phyloP scores from a whole-genome alignment of 176 grass and related monocot species.

The Oryza nivara region DNA sequence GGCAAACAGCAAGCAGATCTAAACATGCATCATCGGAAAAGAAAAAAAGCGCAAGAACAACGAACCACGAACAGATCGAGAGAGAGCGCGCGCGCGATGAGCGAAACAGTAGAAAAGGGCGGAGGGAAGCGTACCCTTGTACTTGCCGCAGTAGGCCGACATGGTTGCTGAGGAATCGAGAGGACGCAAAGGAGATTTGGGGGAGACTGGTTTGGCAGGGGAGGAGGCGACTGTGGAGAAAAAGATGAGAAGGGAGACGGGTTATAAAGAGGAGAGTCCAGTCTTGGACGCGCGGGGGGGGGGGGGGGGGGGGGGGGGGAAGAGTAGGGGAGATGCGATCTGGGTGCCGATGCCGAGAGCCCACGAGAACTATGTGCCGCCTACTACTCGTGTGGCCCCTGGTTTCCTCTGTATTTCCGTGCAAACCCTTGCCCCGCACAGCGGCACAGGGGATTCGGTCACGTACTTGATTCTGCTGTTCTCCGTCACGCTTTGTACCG shows the following conservation, averaged over 20 bases:
- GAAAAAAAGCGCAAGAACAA: not conserved
- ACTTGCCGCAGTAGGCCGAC: slow-evolving; percentile 89
- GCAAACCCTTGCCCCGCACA: not conserved
- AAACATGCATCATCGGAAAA: not conserved
- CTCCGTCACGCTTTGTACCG: too few relatives aligned
- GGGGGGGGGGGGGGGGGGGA: slow-evolving; percentile 36
- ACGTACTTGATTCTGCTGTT: not conserved
- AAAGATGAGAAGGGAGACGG: not conserved
- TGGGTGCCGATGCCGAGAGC: not conserved
- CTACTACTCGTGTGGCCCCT: not conserved
- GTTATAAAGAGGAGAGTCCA: slow-evolving; percentile 32
- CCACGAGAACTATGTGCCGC: slow-evolving; percentile 30
- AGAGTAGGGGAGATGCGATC: slow-evolving; percentile 42
- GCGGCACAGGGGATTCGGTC: too few relatives aligned
- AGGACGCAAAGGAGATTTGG: not conserved
- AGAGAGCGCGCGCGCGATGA: not conserved
- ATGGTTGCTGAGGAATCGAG: slow-evolving; percentile 36
- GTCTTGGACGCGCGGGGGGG: slow-evolving; percentile 42
- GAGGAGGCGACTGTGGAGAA: not conserved
- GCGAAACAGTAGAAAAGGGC: not conserved
- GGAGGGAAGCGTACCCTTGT: slow-evolving; percentile 57
- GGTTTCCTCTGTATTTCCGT: not conserved
- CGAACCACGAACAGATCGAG: not conserved
- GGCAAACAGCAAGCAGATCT: slow-evolving; percentile 37
- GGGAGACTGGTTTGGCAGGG: slow-evolving; percentile 8